Evolutionary conservation across 805 yeast genomes (phyloP).

Genomic region (Ogataea kodamae): DNA sequence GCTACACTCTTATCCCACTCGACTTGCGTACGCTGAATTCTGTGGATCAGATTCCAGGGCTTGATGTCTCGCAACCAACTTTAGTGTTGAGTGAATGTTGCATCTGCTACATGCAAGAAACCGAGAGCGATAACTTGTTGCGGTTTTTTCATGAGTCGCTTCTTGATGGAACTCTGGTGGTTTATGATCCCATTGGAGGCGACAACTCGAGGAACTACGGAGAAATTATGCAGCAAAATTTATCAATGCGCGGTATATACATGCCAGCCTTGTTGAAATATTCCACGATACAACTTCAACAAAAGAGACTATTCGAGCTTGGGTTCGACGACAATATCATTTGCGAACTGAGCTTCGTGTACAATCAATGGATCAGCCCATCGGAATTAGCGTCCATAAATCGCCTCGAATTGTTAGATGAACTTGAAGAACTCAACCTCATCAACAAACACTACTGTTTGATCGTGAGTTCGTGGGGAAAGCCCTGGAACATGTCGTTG

Average conservation of each 20-base stretch:
- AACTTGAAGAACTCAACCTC: slow-evolving; percentile 64
- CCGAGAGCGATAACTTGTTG: slow-evolving; percentile 44
- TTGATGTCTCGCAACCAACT: slow-evolving; percentile 45
- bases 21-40: slow-evolving; percentile 46
- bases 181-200: slow-evolving; percentile 71
- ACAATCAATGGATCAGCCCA: slow-evolving; percentile 41
- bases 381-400: slow-evolving; percentile 44
- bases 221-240: slow-evolving; percentile 59
- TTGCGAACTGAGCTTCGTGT: slow-evolving; percentile 44
- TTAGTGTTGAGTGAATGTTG: slow-evolving; percentile 72
- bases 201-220: slow-evolving; percentile 54
- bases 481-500: slow-evolving; percentile 4
- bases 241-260: slow-evolving; percentile 57
- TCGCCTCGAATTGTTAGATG: slow-evolving; percentile 65
- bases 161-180: slow-evolving; percentile 32
- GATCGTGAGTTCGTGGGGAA: slow-evolving; percentile 29
- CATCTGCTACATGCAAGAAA: slow-evolving; percentile 61
- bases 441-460: slow-evolving; percentile 61
- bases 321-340: slow-evolving; percentile 32
- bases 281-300: slow-evolving; percentile 43
- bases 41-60: slow-evolving; percentile 3
- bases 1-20: slow-evolving; percentile 50
- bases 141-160: slow-evolving; percentile 37
- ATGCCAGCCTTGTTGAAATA: slow-evolving; percentile 54
- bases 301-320: slow-evolving; percentile 32